phyloP scores from a whole-genome alignment of 257 asterid genomes.

The Nicotiana noctiflora region DNA sequence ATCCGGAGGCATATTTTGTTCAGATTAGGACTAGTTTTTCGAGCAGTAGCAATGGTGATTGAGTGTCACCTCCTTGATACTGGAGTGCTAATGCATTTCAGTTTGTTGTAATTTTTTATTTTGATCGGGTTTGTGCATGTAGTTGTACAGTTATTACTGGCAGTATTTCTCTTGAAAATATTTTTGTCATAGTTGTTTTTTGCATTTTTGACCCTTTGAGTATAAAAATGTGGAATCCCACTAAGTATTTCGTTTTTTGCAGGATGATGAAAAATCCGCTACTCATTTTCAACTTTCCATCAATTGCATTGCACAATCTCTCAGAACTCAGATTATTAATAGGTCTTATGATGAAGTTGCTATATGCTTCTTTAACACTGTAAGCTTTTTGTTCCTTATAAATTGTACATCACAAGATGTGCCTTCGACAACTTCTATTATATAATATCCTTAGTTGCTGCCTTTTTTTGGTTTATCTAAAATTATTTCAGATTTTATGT shows the following conservation, averaged over 20 bases:
- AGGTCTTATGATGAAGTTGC: conserved; percentile 86
- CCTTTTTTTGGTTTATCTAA: not conserved
- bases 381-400: conserved; percentile 33
- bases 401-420: not conserved
- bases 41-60: no score
- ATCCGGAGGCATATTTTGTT: no score
- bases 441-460: not conserved
- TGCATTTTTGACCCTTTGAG: conserved; percentile 10
- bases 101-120: not conserved
- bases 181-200: not conserved
- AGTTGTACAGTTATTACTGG: not conserved
- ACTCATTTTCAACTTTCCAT: conserved; percentile 64
- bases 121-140: not conserved
- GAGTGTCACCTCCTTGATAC: not conserved
- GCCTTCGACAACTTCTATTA: not conserved
- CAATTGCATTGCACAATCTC: conserved; percentile 49
- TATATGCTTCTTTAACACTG: conserved; percentile 92
- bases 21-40: no score
- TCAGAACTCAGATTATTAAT: conserved; percentile 87
- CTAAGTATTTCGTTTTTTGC: conserved; percentile 11
- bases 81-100: not conserved
- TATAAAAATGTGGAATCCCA: conserved; percentile 1
- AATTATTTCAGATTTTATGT: not conserved
- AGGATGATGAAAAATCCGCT: conserved; percentile 51
- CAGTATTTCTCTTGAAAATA: not conserved